Evolutionary conservation across 2,329 filamentous ascomycete genomes (phyloP).

Genomic region (Pseudogymnoascus sp.): DNA sequence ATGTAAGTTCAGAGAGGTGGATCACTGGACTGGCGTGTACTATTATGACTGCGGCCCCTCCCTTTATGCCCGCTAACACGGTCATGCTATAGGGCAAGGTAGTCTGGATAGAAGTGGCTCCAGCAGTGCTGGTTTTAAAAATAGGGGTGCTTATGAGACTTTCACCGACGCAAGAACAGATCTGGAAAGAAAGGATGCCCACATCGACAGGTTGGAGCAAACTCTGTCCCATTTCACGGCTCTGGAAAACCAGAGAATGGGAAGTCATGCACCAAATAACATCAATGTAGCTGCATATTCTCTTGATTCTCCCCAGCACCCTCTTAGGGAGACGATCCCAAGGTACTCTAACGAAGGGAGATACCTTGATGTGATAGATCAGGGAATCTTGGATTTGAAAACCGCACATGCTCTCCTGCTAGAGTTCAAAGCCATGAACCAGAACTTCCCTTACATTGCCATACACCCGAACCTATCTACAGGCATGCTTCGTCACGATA

Average conservation of each 20-base stretch:
- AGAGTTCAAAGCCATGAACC: constrained; percentile 6
- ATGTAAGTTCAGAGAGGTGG: not conserved
- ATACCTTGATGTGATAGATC: constrained; percentile 5
- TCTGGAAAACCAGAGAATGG: not conserved
- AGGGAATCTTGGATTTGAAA: constrained; percentile 6
- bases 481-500: not conserved
- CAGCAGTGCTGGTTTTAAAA: not conserved
- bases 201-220: not conserved
- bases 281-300: not conserved
- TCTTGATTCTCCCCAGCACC: constrained; percentile 23
- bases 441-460: constrained; percentile 8
- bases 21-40: not conserved
- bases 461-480: not conserved
- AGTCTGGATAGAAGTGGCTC: not conserved
- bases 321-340: not conserved
- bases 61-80: not conserved
- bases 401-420: not conserved
- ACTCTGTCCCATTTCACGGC: not conserved
- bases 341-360: not conserved
- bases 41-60: not conserved
- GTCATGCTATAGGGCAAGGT: not conserved
- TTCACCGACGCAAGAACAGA: not conserved
- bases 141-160: not conserved
- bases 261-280: not conserved
- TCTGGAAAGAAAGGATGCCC: not conserved